Percentiles rank a stretch among this genome's conserved stretches.
phyloP scores from a whole-genome alignment of 78 protist genomes.

The Neovahlkampfia damariscottae region DNA sequence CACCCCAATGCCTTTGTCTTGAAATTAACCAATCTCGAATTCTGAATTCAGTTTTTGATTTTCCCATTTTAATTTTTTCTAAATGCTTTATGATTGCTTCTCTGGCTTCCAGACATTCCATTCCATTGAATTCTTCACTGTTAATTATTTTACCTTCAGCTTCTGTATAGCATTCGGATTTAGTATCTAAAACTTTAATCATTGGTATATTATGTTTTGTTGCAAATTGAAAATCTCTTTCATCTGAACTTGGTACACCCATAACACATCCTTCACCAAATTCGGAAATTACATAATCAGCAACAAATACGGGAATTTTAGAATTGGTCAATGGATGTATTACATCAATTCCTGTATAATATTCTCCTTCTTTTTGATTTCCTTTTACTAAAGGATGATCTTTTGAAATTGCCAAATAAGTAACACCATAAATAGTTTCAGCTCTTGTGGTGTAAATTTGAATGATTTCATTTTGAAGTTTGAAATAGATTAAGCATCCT shows the following conservation, averaged over 20 bases:
- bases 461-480: not conserved
- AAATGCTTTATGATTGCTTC: too few species aligned
- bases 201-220: constrained; percentile 25
- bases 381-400: not conserved
- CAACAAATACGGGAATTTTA: constrained; percentile 42
- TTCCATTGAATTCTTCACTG: constrained; percentile 29
- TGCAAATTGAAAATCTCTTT: constrained; percentile 67
- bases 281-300: constrained; percentile 49
- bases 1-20: constrained; percentile 86
- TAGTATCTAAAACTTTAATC: constrained; percentile 4
- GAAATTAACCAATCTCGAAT: constrained; percentile 86
- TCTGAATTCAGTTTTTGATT: constrained; percentile 29
- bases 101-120: constrained; percentile 18
- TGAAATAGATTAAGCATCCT: constrained; percentile 43
- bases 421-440: constrained; percentile 71
- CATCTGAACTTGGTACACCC: constrained; percentile 87
- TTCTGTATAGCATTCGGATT: too few species aligned
- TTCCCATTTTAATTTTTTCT: not conserved
- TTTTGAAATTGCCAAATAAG: constrained; percentile 31
- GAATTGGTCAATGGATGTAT: not conserved
- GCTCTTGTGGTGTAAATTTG: constrained; percentile 56
- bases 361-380: not conserved
- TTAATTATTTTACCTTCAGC: constrained; percentile 25
- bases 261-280: constrained; percentile 76
- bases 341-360: constrained; percentile 4